phyloP scores from a whole-genome alignment of 352 stramenopile genomes.

The Pseudoperonospora humuli region DNA sequence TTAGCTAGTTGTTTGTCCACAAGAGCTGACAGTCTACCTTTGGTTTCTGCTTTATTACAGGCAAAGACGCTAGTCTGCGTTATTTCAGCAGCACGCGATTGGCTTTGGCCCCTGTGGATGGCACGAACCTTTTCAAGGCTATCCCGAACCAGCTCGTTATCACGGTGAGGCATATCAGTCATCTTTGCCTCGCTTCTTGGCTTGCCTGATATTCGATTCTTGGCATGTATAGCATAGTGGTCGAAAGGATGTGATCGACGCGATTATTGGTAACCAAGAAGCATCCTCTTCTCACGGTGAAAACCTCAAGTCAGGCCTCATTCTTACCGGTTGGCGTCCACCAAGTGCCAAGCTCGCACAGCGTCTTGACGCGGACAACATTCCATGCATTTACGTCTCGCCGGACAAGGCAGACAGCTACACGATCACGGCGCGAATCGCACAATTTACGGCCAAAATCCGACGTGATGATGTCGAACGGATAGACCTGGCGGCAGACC shows the following conservation, averaged over 20 bases:
- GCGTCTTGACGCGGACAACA: constrained; percentile 72
- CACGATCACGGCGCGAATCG: constrained; percentile 70
- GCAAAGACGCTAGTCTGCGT: constrained; percentile 57
- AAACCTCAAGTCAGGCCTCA: constrained; percentile 69
- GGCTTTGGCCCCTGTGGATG: constrained; percentile 68
- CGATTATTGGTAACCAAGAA: constrained; percentile 80
- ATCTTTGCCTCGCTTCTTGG: not conserved
- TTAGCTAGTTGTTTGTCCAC: not conserved
- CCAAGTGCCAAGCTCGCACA: constrained; percentile 55
- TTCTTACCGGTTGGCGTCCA: constrained; percentile 78
- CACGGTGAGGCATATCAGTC: constrained; percentile 34
- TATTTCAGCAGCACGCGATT: constrained; percentile 84
- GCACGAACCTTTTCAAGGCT: constrained; percentile 74
- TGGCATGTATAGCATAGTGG: constrained; percentile 59
- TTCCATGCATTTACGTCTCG: constrained; percentile 84
- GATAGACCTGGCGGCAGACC: constrained; percentile 69
- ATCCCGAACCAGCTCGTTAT: constrained; percentile 83
- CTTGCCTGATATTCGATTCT: constrained; percentile 5
- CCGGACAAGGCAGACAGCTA: constrained; percentile 82
- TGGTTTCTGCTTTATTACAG: constrained; percentile 13
- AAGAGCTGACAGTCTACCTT: not conserved
- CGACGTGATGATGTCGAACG: constrained; percentile 63
- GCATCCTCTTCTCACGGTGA: constrained; percentile 51
- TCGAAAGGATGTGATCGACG: constrained; percentile 75
- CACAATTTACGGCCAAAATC: constrained; percentile 79